phyloP scores from a whole-genome alignment of 2,329 filamentous ascomycete species.

The Nemania diffusa region DNA sequence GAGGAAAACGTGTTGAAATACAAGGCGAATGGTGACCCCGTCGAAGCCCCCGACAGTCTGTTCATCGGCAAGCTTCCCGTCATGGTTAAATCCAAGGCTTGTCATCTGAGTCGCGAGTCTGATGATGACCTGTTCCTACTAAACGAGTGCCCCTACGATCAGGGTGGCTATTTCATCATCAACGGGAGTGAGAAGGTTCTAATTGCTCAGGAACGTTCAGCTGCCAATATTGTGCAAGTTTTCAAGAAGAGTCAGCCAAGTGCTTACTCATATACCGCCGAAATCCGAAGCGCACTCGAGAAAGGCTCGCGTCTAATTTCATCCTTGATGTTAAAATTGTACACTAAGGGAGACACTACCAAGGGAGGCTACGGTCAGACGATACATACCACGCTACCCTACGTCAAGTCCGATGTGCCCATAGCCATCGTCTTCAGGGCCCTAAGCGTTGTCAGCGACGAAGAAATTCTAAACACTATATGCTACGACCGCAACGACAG shows the following conservation, averaged over 20 bases:
- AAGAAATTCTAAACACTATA: constrained; percentile 97
- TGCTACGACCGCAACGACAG: constrained; percentile 96
- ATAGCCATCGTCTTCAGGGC: constrained; percentile 97
- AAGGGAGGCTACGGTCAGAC: constrained; percentile 86
- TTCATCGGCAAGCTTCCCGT: constrained; percentile 97
- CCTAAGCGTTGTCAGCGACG: constrained; percentile 93
- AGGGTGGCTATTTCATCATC: constrained; percentile 98
- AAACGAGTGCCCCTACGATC: constrained; percentile 98
- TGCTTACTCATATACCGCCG: constrained; percentile 90
- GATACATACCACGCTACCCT: constrained; percentile 90
- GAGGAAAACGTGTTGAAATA: constrained; percentile 65
- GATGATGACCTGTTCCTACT: constrained; percentile 89
- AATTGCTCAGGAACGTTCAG: constrained; percentile 96
- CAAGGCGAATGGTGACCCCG: constrained; percentile 67
- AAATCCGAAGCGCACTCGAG: constrained; percentile 95
- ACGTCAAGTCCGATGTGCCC: constrained; percentile 92
- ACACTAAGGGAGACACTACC: constrained; percentile 82
- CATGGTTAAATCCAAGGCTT: constrained; percentile 98
- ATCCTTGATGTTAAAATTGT: constrained; percentile 89
- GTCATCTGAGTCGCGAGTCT: constrained; percentile 83
- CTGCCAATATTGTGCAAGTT: constrained; percentile 98
- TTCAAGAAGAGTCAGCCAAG: constrained; percentile 98
- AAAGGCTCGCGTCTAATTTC: constrained; percentile 96
- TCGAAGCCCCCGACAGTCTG: constrained; percentile 78
- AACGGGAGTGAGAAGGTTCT: constrained; percentile 99